These are phyloP conservation scores for Emmonsiellopsis sp. DNA, from an alignment of 2,329 filamentous ascomycete genomes.

Conservation along the genomic window DNA sequence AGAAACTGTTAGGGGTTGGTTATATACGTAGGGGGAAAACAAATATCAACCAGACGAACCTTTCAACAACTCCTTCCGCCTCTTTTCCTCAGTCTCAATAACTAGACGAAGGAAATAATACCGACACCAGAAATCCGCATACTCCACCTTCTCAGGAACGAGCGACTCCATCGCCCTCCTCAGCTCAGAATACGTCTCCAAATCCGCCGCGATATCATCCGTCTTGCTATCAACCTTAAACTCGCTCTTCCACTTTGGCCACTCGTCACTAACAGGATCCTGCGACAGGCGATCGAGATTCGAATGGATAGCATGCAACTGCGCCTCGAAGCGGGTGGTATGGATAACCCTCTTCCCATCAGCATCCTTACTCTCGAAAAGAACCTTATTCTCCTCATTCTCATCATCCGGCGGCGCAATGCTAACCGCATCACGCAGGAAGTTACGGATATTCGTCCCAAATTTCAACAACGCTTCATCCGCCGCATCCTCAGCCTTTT, in stretches of 20 bases:
- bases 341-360: constrained; percentile 89
- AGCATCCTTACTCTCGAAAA: constrained; percentile 91
- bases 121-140: constrained; percentile 81
- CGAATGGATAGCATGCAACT: constrained; percentile 90
- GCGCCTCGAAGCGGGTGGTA: constrained; percentile 86
- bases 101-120: constrained; percentile 94
- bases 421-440: constrained; percentile 80
- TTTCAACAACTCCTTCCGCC: constrained; percentile 80
- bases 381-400: constrained; percentile 48
- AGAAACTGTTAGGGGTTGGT: not conserved
- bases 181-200: constrained; percentile 80
- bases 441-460: constrained; percentile 79
- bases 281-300: constrained; percentile 71
- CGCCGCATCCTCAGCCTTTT: constrained; percentile 87
- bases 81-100: constrained; percentile 85
- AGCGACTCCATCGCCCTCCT: constrained; percentile 86
- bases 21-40: not conserved
- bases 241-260: constrained; percentile 58
- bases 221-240: constrained; percentile 84
- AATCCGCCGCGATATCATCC: constrained; percentile 66
- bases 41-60: constrained; percentile 45
- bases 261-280: constrained; percentile 70
- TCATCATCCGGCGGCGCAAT: constrained; percentile 62
- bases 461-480: constrained; percentile 92
- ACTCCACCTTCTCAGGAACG: constrained; percentile 88